A percentile compares a stretch with the other conserved stretches of the same genome.
Conservation (phyloP, 345 rosid genomes). For the Brassica nigra region DNA sequence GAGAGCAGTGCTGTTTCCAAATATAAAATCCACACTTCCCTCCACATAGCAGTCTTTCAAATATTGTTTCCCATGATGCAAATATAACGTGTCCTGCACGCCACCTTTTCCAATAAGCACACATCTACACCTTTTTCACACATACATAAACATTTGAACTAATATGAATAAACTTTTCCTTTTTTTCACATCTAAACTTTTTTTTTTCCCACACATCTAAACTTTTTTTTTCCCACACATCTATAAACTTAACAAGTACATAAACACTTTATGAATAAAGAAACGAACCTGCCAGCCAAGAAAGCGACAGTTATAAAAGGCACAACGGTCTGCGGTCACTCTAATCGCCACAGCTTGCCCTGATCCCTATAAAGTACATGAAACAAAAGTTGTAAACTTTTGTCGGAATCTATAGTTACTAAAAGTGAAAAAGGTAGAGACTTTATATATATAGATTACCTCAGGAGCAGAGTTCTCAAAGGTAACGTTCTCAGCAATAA, state of each 20-base stretch:
- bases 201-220: too few relatives aligned
- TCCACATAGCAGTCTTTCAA: slow-evolving; percentile 88
- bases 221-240: too few relatives aligned
- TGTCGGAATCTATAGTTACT: not conserved
- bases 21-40: slow-evolving; percentile 93
- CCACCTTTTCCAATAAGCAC: not conserved
- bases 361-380: slow-evolving; percentile 60
- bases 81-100: slow-evolving; percentile 87
- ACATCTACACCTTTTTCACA: not conserved
- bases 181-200: too few relatives aligned
- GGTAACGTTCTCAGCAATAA: slow-evolving; percentile 93
- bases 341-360: slow-evolving; percentile 97
- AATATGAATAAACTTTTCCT: too few relatives aligned
- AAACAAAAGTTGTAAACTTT: not conserved
- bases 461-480: slow-evolving; percentile 91
- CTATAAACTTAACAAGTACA: not conserved
- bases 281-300: slow-evolving; percentile 93
- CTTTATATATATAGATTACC: slow-evolving; percentile 32
- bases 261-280: not conserved
- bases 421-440: not conserved
- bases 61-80: slow-evolving; percentile 91
- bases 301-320: slow-evolving; percentile 91
- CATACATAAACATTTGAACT: too few relatives aligned
- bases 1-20: slow-evolving; percentile 91
- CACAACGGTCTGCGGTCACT: slow-evolving; percentile 94